Evolutionary conservation across 192 early-diverging fungal species (phyloP), one percentile per base, ranked within the genome.

Genomic region (Linnemannia elongata): DNA sequence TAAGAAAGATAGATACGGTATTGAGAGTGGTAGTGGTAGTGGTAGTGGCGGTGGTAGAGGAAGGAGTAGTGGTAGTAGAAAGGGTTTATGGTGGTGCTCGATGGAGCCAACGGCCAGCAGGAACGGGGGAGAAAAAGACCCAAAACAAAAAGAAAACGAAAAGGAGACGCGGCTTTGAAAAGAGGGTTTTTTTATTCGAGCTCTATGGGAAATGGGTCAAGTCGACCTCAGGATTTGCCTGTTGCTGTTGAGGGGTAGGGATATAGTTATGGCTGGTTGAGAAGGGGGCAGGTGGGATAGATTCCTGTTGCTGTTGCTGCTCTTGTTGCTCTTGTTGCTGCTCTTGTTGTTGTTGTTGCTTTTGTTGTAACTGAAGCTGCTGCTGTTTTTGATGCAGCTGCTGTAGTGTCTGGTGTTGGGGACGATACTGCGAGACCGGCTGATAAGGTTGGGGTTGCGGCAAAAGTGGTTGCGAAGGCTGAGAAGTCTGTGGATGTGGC

Each of bases 171-270:
- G 27, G n/a, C 18, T 66, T 15, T 3, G 30, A 27, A 39, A 39
- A 4, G 55, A 2, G 44, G 12, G 44, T 45, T 45, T 13, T 33
- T 63, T 60, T 66, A 30, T 47, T 35, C 17, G 18, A 33, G 44
- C 3, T 27, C 38, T 33, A 81, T 0, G 80, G 80, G 27, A 81
- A 81, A 45, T 81, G 52, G 52, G 80, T 76, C 80, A 81, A 70
- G 74, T 76, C 80, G 2, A 81, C 80, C 3, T 81, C 80, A 41
- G 80, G 80, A 45, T 81, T 81, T 0, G 74, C 80, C 35, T 69
- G 57, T 30, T 80, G 80, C 35, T 81, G 80, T 27, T 81, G 80
- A 12, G 80, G 80, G 22, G 73, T 69, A 6, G 30, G 52, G 8
- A 72, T 1, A 33, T 55, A 66, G 72, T 45, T 41, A 49, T 45